Evolutionary conservation across 2,329 filamentous ascomycete species (phyloP), one percentile per base, ranked within the genome.

Genomic region (Penicillium sclerotiorum): DNA sequence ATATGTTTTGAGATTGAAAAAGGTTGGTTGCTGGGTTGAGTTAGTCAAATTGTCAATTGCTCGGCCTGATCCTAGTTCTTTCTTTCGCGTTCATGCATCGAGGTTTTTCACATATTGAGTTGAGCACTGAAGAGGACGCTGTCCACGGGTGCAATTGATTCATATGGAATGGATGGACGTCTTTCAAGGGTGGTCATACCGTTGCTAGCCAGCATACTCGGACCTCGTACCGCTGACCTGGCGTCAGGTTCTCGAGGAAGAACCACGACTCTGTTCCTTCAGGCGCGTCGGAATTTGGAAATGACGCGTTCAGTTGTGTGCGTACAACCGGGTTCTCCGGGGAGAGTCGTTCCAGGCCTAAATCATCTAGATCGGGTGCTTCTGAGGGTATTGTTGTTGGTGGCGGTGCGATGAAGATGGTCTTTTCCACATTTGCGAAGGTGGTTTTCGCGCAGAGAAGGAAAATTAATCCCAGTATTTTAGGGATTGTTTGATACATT

Each of bases 181-280:
- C n/a, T n/a, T n/a, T n/a, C n/a, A n/a, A n/a, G n/a, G 2, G 15
- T 1, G 15, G 13, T 46, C 88, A 73, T 80, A 96, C 93, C 53
- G 87, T 94, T 33, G 94, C 94, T 52, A 90, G 80, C 92, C 93
- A 99, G 74, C 93, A 97, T 52, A 96, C 80, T 47, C 94, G 85
- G 41, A 95, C 81, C 76, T 99, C 94, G 77, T 97, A 96, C 58
- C 91, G 82, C 64, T 87, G 86, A 9, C 84, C 83, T 28, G 83
- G 80, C n/a, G 73, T 78, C 47, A 99, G 77, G 27, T 79, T 75
- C 49, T 88, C 81, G 5, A 99, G 81, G 7, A 93, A 74, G 59
- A 91, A 82, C 94, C 94, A 97, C 22, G 88, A 86, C 44, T 85
- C 77, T 9, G 77, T 73, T 7, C 89, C 90, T 11, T 76, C 68